Evolutionary conservation across 768 basidiomycete genomes (phyloP).

Genomic region (Candolleomyces eurysporus): DNA sequence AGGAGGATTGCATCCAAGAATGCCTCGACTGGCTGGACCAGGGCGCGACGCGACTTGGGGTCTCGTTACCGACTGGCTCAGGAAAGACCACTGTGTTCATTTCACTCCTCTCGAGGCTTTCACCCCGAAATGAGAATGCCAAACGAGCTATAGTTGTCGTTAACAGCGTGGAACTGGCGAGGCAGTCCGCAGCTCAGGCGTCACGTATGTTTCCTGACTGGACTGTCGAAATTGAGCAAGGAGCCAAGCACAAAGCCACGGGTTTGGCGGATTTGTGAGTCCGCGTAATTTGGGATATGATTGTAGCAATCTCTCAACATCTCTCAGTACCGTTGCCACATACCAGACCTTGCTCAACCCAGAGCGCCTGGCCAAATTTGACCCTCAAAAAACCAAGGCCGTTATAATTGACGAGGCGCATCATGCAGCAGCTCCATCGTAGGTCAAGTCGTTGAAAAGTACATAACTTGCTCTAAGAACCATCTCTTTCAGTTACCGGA

Average conservation of each 20-base stretch:
- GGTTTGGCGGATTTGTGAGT: constrained; percentile 85
- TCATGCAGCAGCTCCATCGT: constrained; percentile 92
- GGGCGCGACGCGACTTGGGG: constrained; percentile 76
- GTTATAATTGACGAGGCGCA: constrained; percentile 93
- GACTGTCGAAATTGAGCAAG: constrained; percentile 92
- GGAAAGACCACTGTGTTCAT: constrained; percentile 94
- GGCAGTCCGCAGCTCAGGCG: constrained; percentile 79
- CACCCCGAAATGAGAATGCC: constrained; percentile 46
- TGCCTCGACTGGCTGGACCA: constrained; percentile 68
- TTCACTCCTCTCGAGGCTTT: constrained; percentile 67
- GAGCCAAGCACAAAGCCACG: constrained; percentile 65
- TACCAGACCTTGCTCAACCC: constrained; percentile 78
- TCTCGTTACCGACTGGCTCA: constrained; percentile 82
- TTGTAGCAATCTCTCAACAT: neutral
- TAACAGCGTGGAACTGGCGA: constrained; percentile 85
- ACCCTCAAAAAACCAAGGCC: constrained; percentile 62
- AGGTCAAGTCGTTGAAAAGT: constrained; percentile 22
- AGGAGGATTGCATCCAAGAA: constrained; percentile 74
- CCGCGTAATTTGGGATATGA: neutral
- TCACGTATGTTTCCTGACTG: constrained; percentile 63
- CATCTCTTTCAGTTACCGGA: constrained; percentile 56
- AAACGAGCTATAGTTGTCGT: constrained; percentile 78
- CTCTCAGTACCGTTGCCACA: constrained; percentile 71
- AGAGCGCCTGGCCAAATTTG: constrained; percentile 71
- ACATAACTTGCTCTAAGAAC: neutral